A percentile compares a stretch with the other conserved stretches of the same genome.
phyloP scores from a whole-genome alignment of 2,329 filamentous ascomycete species.

The Lachnellula hyalina region DNA sequence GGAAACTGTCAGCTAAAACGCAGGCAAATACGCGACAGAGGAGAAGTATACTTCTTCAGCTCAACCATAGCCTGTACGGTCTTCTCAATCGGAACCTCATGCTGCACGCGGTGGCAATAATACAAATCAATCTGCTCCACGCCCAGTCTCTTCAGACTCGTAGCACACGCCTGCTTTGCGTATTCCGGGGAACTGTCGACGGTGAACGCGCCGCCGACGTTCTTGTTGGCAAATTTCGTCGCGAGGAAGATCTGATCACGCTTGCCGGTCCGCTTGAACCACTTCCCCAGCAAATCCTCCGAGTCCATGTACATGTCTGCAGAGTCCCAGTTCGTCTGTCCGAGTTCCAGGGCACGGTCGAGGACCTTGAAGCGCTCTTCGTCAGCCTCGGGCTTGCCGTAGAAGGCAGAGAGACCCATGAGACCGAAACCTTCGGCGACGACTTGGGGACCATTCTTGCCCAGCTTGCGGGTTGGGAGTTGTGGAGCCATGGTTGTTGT shows the following conservation, averaged over 20 bases:
- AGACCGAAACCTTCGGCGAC: conserved; percentile 28
- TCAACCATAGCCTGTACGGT: conserved; percentile 37
- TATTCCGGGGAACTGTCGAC: conserved; percentile 37
- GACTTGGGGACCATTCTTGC: conserved; percentile 29
- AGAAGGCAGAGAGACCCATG: conserved; percentile 26
- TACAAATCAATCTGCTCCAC: conserved; percentile 35
- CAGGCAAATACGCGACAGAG: neutral
- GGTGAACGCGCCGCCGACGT: conserved; percentile 14
- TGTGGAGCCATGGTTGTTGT: neutral
- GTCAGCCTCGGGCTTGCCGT: conserved; percentile 22
- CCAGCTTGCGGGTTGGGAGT: conserved; percentile 18
- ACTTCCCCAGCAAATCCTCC: conserved; percentile 37
- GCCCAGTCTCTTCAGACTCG: conserved; percentile 36
- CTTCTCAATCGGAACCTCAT: conserved; percentile 36
- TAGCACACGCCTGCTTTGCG: conserved; percentile 35
- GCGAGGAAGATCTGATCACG: conserved; percentile 45
- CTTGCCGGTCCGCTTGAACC: conserved; percentile 40
- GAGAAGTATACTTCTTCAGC: conserved; percentile 27
- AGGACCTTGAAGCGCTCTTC: conserved; percentile 35
- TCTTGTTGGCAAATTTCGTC: conserved; percentile 39
- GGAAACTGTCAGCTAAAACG: neutral
- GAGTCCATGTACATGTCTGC: conserved; percentile 13
- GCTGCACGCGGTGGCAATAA: conserved; percentile 36
- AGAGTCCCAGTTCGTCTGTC: conserved; percentile 30
- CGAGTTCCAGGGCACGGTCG: conserved; percentile 34